Evolutionary conservation across 176 grass and related monocot genomes (phyloP).

Genomic region (Ananas comosus): DNA sequence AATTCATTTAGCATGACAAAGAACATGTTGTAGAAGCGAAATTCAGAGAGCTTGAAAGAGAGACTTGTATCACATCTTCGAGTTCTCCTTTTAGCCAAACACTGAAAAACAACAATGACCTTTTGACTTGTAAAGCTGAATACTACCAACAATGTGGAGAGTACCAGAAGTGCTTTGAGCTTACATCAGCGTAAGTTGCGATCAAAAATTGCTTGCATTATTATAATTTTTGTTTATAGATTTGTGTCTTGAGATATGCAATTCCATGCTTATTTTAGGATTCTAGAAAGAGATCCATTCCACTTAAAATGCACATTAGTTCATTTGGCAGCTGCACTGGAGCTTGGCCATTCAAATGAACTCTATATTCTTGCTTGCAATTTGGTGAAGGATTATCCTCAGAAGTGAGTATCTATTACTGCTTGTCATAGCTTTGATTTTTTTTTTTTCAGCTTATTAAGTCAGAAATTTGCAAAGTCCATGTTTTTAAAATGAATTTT

Average conservation of each 20-base stretch:
- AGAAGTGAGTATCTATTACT: conserved; percentile 63
- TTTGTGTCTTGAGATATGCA: conserved; percentile 9
- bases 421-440: neutral
- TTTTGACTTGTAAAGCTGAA: conserved; percentile 87
- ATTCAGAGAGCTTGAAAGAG: conserved; percentile 83
- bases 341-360: conserved; percentile 92
- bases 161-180: conserved; percentile 89
- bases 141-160: conserved; percentile 85
- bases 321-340: conserved; percentile 87
- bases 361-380: conserved; percentile 89
- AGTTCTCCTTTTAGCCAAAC: conserved; percentile 45
- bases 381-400: conserved; percentile 93
- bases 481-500: too few relatives aligned
- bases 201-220: conserved; percentile 7
- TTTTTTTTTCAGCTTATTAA: neutral
- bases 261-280: conserved; percentile 40
- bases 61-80: conserved; percentile 50
- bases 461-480: neutral
- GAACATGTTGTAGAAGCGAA: conserved; percentile 77
- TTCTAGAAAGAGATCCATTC: conserved; percentile 93
- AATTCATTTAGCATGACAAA: conserved; percentile 72
- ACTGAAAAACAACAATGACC: conserved; percentile 76
- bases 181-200: conserved; percentile 75
- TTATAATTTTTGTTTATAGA: conserved; percentile 8
- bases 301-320: conserved; percentile 87